These are phyloP conservation scores for Magnusiomyces tetraspermus DNA, from an alignment of 1,139 yeast species.

Conservation along the genomic window DNA sequence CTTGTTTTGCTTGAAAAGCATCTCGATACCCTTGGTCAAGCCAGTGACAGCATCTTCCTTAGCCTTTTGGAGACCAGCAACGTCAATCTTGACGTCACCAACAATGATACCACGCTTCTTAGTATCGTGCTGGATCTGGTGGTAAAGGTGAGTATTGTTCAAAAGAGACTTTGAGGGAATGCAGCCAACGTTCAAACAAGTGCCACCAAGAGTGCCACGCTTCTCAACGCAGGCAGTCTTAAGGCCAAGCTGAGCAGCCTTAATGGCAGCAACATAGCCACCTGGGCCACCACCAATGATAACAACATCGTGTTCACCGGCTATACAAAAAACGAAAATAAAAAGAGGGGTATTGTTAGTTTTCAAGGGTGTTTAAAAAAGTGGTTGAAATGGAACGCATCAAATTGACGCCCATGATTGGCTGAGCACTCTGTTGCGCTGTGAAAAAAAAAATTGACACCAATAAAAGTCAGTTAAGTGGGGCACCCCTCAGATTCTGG, in stretches of 20 bases:
- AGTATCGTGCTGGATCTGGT: conserved; percentile 75
- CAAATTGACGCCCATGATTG: too few relatives aligned
- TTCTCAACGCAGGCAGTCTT: conserved; percentile 95
- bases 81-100: conserved; percentile 73
- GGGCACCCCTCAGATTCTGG: too few relatives aligned
- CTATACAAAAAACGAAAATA: neutral
- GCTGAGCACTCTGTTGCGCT: too few relatives aligned
- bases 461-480: too few relatives aligned
- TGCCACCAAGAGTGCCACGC: conserved; percentile 95
- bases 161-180: conserved; percentile 88
- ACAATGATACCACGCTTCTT: conserved; percentile 90
- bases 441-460: too few relatives aligned
- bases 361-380: too few relatives aligned
- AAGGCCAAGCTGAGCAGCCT: conserved; percentile 92
- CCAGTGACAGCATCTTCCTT: conserved; percentile 85
- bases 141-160: conserved; percentile 90
- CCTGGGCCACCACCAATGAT: conserved; percentile 99
- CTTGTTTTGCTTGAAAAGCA: conserved; percentile 90
- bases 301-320: conserved; percentile 73
- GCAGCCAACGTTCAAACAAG: conserved; percentile 97
- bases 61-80: conserved; percentile 77
- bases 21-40: conserved; percentile 86
- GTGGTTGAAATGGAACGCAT: conserved; percentile 95
- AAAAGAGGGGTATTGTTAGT: too few relatives aligned
- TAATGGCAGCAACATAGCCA: conserved; percentile 94